Evolutionary conservation across 2,329 filamentous ascomycete species (phyloP), one percentile per base, ranked within the genome.

Genomic region (Xylaria sp.): DNA sequence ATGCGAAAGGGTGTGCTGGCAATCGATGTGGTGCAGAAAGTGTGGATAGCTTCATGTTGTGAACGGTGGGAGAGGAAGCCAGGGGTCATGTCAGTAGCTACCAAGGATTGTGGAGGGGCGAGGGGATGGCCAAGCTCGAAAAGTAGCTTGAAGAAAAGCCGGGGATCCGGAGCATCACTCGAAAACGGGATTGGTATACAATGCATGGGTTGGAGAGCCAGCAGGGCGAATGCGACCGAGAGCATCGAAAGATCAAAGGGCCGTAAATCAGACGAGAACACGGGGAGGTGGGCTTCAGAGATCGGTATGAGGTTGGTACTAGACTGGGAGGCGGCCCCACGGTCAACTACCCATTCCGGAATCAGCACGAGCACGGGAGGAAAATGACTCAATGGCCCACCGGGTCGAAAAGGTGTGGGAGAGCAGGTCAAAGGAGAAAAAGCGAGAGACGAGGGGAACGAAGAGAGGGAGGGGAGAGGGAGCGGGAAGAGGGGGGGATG

Each of bases 21-120:
- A 43, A 48, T 51, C 50, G 44, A 54, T 44, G 60, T 63, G 52
- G 52, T 61, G 60, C 49, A 54, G 43, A 59, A 56, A 54, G 50
- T 65, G 66, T 52, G 59, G 65, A 69, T 69, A 64, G 65, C 67
- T 67, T 70, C 66, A 64, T 61, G 57, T 52, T 20, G 59, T 54
- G 55, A 55, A 48, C 21, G 22, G 13, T 44, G 29, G 37, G 24
- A 44, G 11, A 47, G 38, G 9, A 9, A 39, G 41, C 40, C 29
- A 43, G 24, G 49, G 45, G 22, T 37, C 7, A 21, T 16, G n/a
- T 13, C 7, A 38, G 37, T 20, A 39, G 26, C 4, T 37, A 40
- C 11, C 20, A 13, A 52, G 26, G 19, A 39, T 53, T 51, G 51
- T 26, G 39, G 20, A 43, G 21, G 24, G 38, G 17, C 26, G 29